Evolutionary conservation across 345 rosid genomes (phyloP), one percentile per base, ranked within the genome.

Genomic region (Limnanthes douglasii): DNA sequence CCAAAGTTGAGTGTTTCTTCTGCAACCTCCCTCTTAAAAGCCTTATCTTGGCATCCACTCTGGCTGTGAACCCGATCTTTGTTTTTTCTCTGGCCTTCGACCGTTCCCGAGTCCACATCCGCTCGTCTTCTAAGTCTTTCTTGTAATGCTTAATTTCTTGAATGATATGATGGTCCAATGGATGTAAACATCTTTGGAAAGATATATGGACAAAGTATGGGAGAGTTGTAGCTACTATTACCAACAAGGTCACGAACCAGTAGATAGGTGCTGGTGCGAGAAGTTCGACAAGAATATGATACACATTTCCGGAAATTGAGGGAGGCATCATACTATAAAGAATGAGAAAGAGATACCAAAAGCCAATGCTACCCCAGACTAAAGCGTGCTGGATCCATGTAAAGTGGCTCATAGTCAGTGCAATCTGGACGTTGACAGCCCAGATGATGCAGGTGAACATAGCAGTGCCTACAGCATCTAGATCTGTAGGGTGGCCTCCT

Each of bases 371-470:
- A 24, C 98, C 98, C 92, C 90, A 76, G 23, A 90, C 69, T 11
- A 90, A 49, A 39, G 84, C 59, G 40, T 90, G 95, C 37, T 90
- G 98, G 61, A 84, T 80, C 90, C 95, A 85, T 31, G 98, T 84
- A 66, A 84, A 90, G 63, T 90, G 95, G 45, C 88, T 77, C 66
- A 90, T 69, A 0, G 82, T 80, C 29, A 90, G 75, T 0, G 98
- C 92, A 15, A 90, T 84, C 57, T 90, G 95, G 56, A 69, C 79
- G 46, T 90, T 90, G 21, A 73, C 94, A 5, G 76, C 79, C 75
- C 94, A 79, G 13, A 90, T 73, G 31, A 90, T 77, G 73, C 94
- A 74, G 19, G 98, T 80, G 77, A 80, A 84, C 88, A 84, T 90
- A 2, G 94, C 70, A 3, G 98, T 67, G 25, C 98, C 98, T 4